phyloP scores from a whole-genome alignment of 176 grass and related monocot genomes.

The Chloris gayana region DNA sequence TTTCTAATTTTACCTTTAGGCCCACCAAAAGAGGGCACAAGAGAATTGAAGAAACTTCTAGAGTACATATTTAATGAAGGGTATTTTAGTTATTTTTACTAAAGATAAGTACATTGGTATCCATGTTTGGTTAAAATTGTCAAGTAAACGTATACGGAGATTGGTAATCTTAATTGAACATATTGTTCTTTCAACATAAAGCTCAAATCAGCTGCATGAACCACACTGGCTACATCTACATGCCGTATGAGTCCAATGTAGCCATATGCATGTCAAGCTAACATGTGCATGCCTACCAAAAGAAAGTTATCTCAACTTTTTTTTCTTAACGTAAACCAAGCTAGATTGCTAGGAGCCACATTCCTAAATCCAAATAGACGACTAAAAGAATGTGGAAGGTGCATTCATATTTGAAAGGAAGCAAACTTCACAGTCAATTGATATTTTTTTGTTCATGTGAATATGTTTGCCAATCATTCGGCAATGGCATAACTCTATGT shows the following conservation, averaged over 20 bases:
- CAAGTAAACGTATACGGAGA: too few relatives aligned
- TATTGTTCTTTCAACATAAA: background rate
- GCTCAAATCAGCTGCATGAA: background rate
- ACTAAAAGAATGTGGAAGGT: background rate
- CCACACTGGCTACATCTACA: background rate
- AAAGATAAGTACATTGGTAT: too few relatives aligned
- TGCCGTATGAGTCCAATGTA: background rate
- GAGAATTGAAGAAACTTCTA: too few relatives aligned
- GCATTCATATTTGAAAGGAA: slow-evolving; percentile 10
- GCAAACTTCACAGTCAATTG: background rate
- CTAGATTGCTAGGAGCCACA: background rate
- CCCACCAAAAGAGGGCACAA: too few relatives aligned
- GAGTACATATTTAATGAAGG: too few relatives aligned
- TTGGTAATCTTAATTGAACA: background rate
- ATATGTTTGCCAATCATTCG: background rate
- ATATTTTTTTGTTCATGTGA: background rate
- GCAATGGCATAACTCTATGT: background rate
- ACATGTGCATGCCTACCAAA: background rate
- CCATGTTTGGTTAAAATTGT: too few relatives aligned
- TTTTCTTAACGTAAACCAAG: too few relatives aligned
- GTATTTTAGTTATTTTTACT: too few relatives aligned
- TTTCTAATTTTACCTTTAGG: too few relatives aligned
- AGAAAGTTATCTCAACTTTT: background rate
- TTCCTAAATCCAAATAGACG: background rate
- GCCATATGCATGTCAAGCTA: background rate